These are phyloP conservation scores for Aspergillus steynii DNA, from an alignment of 495 filamentous ascomycete genomes.

Conservation along the genomic window DNA sequence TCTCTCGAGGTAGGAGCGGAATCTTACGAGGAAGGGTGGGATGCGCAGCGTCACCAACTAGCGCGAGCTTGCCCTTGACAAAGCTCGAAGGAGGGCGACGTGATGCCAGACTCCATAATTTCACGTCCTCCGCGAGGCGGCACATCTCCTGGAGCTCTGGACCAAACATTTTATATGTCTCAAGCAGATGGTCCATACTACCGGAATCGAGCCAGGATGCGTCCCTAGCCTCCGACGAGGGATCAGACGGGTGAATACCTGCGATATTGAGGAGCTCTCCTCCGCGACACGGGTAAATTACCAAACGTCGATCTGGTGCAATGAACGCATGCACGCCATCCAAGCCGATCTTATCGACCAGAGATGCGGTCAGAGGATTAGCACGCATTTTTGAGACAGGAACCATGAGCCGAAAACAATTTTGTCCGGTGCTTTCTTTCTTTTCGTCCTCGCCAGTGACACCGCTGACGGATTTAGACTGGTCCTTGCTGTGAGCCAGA, in stretches of 20 bases:
- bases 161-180: constrained; percentile 22
- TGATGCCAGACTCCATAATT: constrained; percentile 49
- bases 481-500: background rate
- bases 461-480: constrained; percentile 22
- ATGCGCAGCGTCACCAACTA: constrained; percentile 54
- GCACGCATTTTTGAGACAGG: constrained; percentile 33
- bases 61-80: constrained; percentile 38
- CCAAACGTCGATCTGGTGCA: constrained; percentile 30
- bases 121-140: constrained; percentile 41
- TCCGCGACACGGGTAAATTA: constrained; percentile 47
- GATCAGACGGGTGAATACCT: constrained; percentile 33
- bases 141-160: constrained; percentile 23
- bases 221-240: constrained; percentile 3
- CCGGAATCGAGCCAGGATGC: constrained; percentile 15
- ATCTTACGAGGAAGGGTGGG: constrained; percentile 26
- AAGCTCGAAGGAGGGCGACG: constrained; percentile 37
- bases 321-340: constrained; percentile 32
- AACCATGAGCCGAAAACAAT: constrained; percentile 52
- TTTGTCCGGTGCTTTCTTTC: constrained; percentile 25
- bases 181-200: constrained; percentile 20
- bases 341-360: constrained; percentile 27
- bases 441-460: constrained; percentile 12
- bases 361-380: constrained; percentile 27
- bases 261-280: constrained; percentile 46
- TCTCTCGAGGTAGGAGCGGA: constrained; percentile 10